Evolutionary conservation across 768 basidiomycete genomes (phyloP).

Genomic region (Termitomyces sp.): DNA sequence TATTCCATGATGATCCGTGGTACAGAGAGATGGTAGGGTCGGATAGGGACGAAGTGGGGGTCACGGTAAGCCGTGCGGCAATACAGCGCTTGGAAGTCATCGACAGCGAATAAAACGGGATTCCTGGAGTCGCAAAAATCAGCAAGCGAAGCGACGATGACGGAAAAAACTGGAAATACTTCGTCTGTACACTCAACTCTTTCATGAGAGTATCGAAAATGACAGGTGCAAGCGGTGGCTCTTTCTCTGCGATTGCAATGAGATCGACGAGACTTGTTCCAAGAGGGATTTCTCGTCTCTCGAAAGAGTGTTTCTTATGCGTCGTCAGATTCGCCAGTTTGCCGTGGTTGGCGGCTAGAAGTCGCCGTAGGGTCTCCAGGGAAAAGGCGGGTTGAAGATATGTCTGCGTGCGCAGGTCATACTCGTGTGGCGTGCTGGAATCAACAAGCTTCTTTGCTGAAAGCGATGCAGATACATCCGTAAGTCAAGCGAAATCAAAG

Average conservation of each 20-base stretch:
- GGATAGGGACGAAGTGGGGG: constrained; percentile 62
- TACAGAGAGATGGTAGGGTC: constrained; percentile 73
- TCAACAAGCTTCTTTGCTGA: constrained; percentile 52
- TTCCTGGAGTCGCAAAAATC: constrained; percentile 32
- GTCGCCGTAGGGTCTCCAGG: constrained; percentile 56
- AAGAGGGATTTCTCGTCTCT: constrained; percentile 39
- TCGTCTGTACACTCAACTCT: constrained; percentile 58
- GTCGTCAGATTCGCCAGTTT: constrained; percentile 39
- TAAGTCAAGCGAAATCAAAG: neutral
- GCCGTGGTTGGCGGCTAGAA: constrained; percentile 52
- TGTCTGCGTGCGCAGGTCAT: constrained; percentile 70
- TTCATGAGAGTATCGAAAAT: constrained; percentile 55
- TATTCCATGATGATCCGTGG: constrained; percentile 78
- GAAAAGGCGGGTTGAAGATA: constrained; percentile 71
- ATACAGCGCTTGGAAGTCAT: constrained; percentile 85
- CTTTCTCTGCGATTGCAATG: constrained; percentile 51
- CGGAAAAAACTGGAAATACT: constrained; percentile 34
- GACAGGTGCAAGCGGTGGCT: constrained; percentile 45
- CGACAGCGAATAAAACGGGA: constrained; percentile 80
- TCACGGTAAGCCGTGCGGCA: constrained; percentile 64
- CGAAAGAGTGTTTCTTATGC: constrained; percentile 36
- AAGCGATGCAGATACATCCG: neutral
- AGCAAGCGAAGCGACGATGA: neutral
- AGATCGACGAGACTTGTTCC: constrained; percentile 52
- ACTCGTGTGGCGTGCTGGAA: constrained; percentile 66